phyloP scores from a whole-genome alignment of 306 rosid genomes.

The Myrica gale region DNA sequence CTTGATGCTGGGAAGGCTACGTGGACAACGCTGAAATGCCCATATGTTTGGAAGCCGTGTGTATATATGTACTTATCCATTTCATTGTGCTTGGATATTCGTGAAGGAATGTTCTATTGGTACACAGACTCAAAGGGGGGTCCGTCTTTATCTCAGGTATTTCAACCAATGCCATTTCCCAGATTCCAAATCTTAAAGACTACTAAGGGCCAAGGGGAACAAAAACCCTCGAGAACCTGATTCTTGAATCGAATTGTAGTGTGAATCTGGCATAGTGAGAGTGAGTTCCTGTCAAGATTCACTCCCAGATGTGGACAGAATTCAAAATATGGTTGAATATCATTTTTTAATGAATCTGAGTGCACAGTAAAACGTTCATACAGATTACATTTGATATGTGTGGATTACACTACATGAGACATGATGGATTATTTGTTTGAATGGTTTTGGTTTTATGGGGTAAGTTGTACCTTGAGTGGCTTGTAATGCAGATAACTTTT shows the following conservation, averaged over 20 bases:
- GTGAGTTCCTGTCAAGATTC: neutral
- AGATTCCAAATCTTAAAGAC: neutral
- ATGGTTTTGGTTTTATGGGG: neutral
- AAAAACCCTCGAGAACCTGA: neutral
- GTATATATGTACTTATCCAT: slow-evolving; percentile 78
- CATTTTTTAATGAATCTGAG: neutral
- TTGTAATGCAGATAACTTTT: slow-evolving; percentile 4
- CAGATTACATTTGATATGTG: neutral
- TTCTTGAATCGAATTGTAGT: neutral
- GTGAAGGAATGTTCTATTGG: slow-evolving; percentile 95
- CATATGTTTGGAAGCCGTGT: slow-evolving; percentile 85
- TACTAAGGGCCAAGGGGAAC: neutral
- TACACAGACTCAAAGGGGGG: slow-evolving; percentile 79
- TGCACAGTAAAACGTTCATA: neutral
- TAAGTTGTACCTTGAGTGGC: neutral
- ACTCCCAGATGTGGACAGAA: neutral
- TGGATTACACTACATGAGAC: neutral
- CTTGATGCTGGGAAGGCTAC: slow-evolving; percentile 65
- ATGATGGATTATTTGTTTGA: neutral
- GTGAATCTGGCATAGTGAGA: neutral
- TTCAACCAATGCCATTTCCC: slow-evolving; percentile 7
- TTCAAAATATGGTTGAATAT: neutral
- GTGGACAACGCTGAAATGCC: slow-evolving; percentile 80
- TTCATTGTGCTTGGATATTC: slow-evolving; percentile 74
- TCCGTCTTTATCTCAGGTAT: slow-evolving; percentile 87